Evolutionary conservation across 2,329 filamentous ascomycete genomes (phyloP).

Genomic region (Fusarium denticulatum): DNA sequence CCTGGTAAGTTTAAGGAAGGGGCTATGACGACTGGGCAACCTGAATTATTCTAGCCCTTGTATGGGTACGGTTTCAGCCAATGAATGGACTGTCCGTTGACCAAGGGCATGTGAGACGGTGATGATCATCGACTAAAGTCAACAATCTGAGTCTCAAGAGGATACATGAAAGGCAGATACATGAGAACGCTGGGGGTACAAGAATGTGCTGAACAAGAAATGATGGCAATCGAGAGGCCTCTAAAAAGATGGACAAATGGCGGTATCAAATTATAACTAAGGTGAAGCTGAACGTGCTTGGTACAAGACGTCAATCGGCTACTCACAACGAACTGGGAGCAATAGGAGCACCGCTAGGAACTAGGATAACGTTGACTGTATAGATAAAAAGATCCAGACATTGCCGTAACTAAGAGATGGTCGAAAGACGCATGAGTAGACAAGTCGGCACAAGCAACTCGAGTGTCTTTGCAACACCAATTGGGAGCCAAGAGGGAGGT

Average conservation of each 20-base stretch:
- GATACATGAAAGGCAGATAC: not conserved
- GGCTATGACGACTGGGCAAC: not conserved
- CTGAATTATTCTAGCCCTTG: not conserved
- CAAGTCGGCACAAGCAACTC: not conserved
- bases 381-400: rapidly evolving
- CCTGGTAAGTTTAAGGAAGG: too few species aligned
- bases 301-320: too few species aligned
- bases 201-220: not conserved
- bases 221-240: not conserved
- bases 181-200: not conserved
- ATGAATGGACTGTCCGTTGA: not conserved
- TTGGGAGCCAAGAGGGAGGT: not conserved
- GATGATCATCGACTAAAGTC: constrained; percentile 17
- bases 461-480: not conserved
- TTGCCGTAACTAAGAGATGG: not conserved
- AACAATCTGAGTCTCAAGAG: constrained; percentile 17
- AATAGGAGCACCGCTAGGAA: not conserved
- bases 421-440: not conserved
- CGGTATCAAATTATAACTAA: not conserved
- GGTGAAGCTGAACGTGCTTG: not conserved
- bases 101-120: not conserved
- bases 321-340: too few species aligned
- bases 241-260: not conserved
- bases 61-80: not conserved
- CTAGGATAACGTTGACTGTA: too few species aligned